Evolutionary conservation across 805 yeast species (phyloP).

Genomic region (Metschnikowia lunata): DNA sequence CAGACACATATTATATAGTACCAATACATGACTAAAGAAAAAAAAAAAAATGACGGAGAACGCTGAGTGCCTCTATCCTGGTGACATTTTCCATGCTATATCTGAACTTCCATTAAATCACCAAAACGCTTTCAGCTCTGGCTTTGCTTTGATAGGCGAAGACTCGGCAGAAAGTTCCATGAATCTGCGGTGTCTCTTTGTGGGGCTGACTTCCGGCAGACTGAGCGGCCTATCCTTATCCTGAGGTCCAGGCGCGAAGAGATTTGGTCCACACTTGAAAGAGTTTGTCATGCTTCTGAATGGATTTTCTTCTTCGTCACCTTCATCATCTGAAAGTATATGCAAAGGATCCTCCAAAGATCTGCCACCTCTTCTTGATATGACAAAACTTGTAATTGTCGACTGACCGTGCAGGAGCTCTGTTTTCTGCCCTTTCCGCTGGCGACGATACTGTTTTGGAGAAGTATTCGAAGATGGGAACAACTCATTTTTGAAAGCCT

Average conservation of each 20-base stretch:
- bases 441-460: slow-evolving; percentile 5
- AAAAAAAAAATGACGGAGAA: no score
- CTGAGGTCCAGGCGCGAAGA: neutral
- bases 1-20: no score
- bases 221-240: slow-evolving; percentile 2
- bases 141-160: slow-evolving; percentile 11
- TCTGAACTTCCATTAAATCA: neutral
- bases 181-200: slow-evolving; percentile 7
- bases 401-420: slow-evolving; percentile 18
- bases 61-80: no score
- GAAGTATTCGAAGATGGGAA: neutral
- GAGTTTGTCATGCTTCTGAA: slow-evolving; percentile 5
- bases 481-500: neutral
- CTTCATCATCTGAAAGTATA: slow-evolving; percentile 13
- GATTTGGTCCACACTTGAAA: slow-evolving; percentile 7
- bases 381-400: slow-evolving; percentile 16
- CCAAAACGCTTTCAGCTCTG: slow-evolving; percentile 4
- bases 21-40: no score
- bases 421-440: slow-evolving; percentile 5
- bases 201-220: slow-evolving; percentile 15
- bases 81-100: no score
- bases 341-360: slow-evolving; percentile 8
- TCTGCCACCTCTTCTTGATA: slow-evolving; percentile 1
- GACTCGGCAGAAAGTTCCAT: slow-evolving; percentile 13
- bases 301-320: slow-evolving; percentile 3